A percentile compares a stretch with the other conserved stretches of the same genome.
These are phyloP conservation scores for Pichia californica DNA, from an alignment of 805 yeast species.

Conservation along the genomic window DNA sequence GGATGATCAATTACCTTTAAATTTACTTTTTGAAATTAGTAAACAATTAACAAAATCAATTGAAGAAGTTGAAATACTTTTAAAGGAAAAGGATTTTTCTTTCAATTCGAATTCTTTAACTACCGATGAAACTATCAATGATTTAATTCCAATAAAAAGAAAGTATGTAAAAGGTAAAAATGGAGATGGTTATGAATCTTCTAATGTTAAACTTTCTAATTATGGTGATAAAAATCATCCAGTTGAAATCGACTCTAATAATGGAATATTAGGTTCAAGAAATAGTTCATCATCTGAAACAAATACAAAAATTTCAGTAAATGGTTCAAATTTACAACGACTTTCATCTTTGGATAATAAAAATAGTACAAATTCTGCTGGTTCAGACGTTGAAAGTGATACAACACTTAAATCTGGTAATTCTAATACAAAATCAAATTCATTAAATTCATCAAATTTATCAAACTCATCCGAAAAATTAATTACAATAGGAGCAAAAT, in stretches of 20 bases:
- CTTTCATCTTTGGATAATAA: too few relatives aligned
- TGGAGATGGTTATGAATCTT: background rate
- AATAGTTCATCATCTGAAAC: too few relatives aligned
- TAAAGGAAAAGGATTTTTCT: background rate
- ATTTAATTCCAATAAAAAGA: background rate
- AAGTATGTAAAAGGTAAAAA: background rate
- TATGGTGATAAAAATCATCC: too few relatives aligned
- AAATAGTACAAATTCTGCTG: too few relatives aligned
- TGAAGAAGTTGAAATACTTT: background rate
- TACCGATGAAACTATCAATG: background rate
- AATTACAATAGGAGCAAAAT: constrained; percentile 6
- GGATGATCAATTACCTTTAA: background rate
- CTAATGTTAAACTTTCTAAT: too few relatives aligned
- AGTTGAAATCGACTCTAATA: too few relatives aligned
- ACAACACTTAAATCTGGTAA: too few relatives aligned
- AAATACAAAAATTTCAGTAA: too few relatives aligned
- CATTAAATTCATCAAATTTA: too few relatives aligned
- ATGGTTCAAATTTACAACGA: too few relatives aligned
- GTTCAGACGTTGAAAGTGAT: too few relatives aligned
- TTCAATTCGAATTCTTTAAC: background rate
- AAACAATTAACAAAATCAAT: background rate
- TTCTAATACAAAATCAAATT: too few relatives aligned
- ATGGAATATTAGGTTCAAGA: background rate
- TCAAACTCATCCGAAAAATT: constrained; percentile 1
- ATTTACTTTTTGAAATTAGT: background rate